These are phyloP conservation scores for Vaccinium darrowii DNA, from an alignment of 148 eudicot species.

Conservation along the genomic window DNA sequence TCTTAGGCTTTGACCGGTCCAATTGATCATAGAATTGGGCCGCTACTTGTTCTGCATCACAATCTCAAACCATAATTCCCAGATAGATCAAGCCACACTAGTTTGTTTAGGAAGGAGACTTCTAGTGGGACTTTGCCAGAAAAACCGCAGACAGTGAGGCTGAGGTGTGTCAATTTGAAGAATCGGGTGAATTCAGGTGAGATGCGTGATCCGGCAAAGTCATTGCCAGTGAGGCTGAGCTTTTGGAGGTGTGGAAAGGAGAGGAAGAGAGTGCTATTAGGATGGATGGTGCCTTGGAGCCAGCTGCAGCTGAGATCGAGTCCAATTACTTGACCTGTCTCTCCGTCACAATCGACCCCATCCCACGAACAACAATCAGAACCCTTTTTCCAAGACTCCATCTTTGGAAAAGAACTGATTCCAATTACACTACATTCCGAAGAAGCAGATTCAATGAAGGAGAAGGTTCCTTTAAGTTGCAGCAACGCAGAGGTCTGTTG, in stretches of 20 bases:
- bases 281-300: neutral
- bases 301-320: neutral
- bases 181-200: neutral
- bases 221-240: neutral
- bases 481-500: neutral
- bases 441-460: neutral
- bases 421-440: neutral
- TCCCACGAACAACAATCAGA: slow-evolving; percentile 21
- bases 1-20: too few relatives aligned
- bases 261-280: neutral
- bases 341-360: neutral
- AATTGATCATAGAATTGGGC: too few relatives aligned
- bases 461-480: neutral
- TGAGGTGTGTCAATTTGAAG: slow-evolving; percentile 13
- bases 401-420: neutral
- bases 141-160: slow-evolving; percentile 1
- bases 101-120: neutral
- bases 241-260: neutral
- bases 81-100: slow-evolving; percentile 16
- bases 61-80: accelerated
- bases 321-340: neutral
- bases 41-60: too few relatives aligned
- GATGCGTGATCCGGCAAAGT: neutral
- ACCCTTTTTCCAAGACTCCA: neutral
- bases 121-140: neutral